Evolutionary conservation across 495 filamentous ascomycete species (phyloP).

Genomic region (Aspergillus kassunensis): DNA sequence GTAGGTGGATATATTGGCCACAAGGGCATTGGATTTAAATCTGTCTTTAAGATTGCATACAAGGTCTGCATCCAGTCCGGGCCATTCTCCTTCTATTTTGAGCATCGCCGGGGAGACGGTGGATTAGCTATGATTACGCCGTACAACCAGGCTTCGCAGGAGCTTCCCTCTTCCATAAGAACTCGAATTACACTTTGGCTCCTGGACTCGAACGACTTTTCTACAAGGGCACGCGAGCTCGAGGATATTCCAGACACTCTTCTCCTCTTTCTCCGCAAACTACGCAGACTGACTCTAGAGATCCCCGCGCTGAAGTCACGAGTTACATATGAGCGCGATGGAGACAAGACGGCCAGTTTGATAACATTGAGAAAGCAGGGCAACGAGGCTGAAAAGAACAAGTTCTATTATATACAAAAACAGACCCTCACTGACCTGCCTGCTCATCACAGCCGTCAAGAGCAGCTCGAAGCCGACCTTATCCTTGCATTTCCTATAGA

Average conservation of each 20-base stretch:
- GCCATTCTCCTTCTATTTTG: conserved; percentile 1
- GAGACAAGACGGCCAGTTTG: background rate
- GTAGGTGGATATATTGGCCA: conserved; percentile 2
- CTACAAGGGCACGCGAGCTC: background rate
- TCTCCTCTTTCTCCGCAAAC: conserved; percentile 2
- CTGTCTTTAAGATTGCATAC: conserved; percentile 3
- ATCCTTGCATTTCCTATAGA: conserved; percentile 3
- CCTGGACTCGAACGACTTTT: background rate
- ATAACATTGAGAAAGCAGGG: background rate
- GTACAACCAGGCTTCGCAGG: background rate
- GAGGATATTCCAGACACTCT: background rate
- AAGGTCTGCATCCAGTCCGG: conserved; percentile 2
- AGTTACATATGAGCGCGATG: background rate
- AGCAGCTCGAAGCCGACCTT: background rate
- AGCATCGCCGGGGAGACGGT: background rate
- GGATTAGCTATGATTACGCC: conserved; percentile 1
- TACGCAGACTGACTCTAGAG: background rate
- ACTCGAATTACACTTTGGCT: conserved; percentile 2
- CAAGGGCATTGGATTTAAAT: conserved; percentile 6
- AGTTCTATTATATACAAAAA: background rate
- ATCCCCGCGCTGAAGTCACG: background rate
- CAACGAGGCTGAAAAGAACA: background rate
- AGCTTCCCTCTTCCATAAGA: background rate
- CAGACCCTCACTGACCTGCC: background rate
- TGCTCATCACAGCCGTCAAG: background rate